A percentile compares a stretch with the other conserved stretches of the same genome.
These are phyloP conservation scores for Theileria sp. DNA, from an alignment of 169 alveolate species.

Conservation along the genomic window DNA sequence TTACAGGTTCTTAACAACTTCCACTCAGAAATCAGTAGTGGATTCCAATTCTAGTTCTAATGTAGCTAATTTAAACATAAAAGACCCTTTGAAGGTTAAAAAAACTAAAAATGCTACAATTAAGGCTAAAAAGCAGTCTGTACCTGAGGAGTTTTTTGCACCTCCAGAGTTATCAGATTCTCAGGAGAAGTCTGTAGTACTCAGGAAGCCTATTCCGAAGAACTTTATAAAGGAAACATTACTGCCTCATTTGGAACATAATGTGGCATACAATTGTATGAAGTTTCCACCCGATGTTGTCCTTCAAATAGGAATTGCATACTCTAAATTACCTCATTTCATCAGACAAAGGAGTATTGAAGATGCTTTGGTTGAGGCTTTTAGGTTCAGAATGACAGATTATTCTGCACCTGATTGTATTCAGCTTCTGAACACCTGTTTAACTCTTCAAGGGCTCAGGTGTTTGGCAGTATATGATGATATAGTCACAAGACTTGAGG, in stretches of 20 bases:
- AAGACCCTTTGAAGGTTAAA: background rate
- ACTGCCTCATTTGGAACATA: conserved; percentile 67
- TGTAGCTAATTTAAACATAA: background rate
- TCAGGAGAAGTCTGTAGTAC: conserved; percentile 27
- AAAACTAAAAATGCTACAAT: background rate
- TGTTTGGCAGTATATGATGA: conserved; percentile 32
- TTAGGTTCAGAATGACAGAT: conserved; percentile 58
- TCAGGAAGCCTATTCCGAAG: conserved; percentile 61
- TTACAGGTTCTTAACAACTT: background rate
- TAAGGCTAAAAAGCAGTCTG: background rate
- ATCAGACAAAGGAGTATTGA: conserved; percentile 63
- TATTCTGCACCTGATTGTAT: conserved; percentile 61
- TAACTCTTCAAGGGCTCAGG: conserved; percentile 57
- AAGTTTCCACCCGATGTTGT: conserved; percentile 65
- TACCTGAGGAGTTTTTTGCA: background rate
- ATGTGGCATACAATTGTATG: conserved; percentile 61
- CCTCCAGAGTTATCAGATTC: conserved; percentile 14
- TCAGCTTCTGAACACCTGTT: conserved; percentile 57
- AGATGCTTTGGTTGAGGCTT: conserved; percentile 50
- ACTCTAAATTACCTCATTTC: conserved; percentile 62
- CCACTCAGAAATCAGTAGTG: background rate
- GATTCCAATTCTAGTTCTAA: background rate
- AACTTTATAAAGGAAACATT: conserved; percentile 63
- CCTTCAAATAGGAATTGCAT: conserved; percentile 64
- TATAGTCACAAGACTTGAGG: conserved; percentile 43